Evolutionary conservation across 805 yeast species (phyloP).

Genomic region (Zygoascus flipseniorum): DNA sequence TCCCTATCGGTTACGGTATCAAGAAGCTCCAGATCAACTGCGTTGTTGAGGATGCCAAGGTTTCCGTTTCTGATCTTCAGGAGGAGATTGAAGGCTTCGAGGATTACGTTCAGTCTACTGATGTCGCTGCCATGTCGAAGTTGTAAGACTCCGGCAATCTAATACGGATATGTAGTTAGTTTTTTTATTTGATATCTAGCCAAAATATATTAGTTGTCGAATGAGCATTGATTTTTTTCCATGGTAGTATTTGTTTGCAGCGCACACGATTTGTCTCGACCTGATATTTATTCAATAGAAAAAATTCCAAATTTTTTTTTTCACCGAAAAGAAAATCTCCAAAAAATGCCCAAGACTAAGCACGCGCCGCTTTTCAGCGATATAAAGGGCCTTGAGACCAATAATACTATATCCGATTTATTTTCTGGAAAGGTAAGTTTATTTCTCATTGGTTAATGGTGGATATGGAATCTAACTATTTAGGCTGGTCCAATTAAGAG

Average conservation of each 20-base stretch:
- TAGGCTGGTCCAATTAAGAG: neutral
- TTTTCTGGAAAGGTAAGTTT: neutral
- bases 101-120: slow-evolving; percentile 99
- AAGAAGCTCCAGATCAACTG: slow-evolving; percentile 97
- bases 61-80: slow-evolving; percentile 68
- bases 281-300: too few relatives aligned
- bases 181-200: neutral
- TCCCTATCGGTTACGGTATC: slow-evolving; percentile 99
- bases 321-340: too few relatives aligned
- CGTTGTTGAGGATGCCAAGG: slow-evolving; percentile 96
- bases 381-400: neutral
- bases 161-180: neutral
- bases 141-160: slow-evolving; percentile 44
- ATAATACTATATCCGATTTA: neutral
- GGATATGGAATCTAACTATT: neutral
- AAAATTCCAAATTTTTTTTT: too few relatives aligned
- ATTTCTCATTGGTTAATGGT: neutral
- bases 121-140: slow-evolving; percentile 97
- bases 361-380: neutral
- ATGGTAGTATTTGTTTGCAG: neutral
- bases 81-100: slow-evolving; percentile 79
- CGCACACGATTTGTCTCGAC: too few relatives aligned
- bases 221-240: neutral
- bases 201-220: neutral
- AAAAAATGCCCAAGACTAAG: neutral